Evolutionary conservation across 2,329 filamentous ascomycete species (phyloP).

Genomic region (Monilinia fructigena): DNA sequence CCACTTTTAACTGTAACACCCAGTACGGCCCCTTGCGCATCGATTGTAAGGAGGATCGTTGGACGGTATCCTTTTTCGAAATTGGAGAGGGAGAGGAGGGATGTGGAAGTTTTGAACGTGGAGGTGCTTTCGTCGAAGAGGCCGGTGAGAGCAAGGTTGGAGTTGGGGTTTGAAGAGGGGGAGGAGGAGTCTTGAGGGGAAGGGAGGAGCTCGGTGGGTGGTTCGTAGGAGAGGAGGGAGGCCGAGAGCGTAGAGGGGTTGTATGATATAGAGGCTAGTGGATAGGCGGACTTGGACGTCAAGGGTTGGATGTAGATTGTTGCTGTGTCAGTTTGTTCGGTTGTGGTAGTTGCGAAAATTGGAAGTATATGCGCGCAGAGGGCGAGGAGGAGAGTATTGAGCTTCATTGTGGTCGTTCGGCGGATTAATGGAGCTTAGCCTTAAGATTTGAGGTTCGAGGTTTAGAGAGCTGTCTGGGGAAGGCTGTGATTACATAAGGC

Average conservation of each 20-base stretch:
- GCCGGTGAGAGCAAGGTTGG: conserved; percentile 54
- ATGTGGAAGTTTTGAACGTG: conserved; percentile 55
- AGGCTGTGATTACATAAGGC: conserved; percentile 15
- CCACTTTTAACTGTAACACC: conserved; percentile 56
- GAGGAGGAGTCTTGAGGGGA: conserved; percentile 14
- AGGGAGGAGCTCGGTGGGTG: conserved; percentile 51
- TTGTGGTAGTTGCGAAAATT: conserved; percentile 40
- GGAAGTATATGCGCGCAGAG: conserved; percentile 41
- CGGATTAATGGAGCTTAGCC: conserved; percentile 9
- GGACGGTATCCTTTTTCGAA: conserved; percentile 62
- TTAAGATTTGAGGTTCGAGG: conserved; percentile 12
- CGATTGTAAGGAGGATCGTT: conserved; percentile 54
- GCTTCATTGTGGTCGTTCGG: conserved; percentile 30
- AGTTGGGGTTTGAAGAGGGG: background rate
- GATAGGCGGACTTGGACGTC: conserved; percentile 41
- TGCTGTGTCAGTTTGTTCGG: conserved; percentile 42
- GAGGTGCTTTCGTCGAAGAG: conserved; percentile 51
- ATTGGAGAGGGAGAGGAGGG: conserved; percentile 55
- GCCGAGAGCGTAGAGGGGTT: conserved; percentile 48
- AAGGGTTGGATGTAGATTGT: conserved; percentile 39
- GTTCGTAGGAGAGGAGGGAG: conserved; percentile 54
- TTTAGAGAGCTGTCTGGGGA: conserved; percentile 25
- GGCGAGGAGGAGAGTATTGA: conserved; percentile 47
- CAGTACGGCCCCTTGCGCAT: conserved; percentile 47
- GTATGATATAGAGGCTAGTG: conserved; percentile 59